A percentile compares a stretch with the other conserved stretches of the same genome.
Conservation (phyloP, 2,329 filamentous ascomycete genomes). For the Xylariaceae sp. region DNA sequence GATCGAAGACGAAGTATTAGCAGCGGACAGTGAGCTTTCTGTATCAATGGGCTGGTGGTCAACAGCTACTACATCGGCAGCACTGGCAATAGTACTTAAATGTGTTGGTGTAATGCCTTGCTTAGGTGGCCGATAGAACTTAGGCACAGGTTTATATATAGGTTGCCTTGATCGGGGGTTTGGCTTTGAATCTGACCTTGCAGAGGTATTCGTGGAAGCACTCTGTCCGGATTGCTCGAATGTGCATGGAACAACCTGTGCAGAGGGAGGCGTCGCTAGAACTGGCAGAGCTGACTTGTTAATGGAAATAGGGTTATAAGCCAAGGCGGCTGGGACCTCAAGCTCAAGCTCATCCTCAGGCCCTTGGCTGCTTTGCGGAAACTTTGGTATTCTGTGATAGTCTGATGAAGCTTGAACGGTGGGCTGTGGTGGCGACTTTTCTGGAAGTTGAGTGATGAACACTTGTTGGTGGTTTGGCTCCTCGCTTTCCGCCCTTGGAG, state of each 20-base stretch:
- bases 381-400: slow-evolving; percentile 16
- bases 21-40: slow-evolving; percentile 29
- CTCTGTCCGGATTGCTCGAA: slow-evolving; percentile 27
- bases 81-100: background rate
- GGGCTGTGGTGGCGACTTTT: slow-evolving; percentile 31
- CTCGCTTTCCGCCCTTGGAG: slow-evolving; percentile 11
- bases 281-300: slow-evolving; percentile 33
- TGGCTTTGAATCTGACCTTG: slow-evolving; percentile 5
- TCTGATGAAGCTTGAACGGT: slow-evolving; percentile 24
- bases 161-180: slow-evolving; percentile 10
- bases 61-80: background rate
- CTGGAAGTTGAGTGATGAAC: slow-evolving; percentile 37
- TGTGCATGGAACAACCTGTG: slow-evolving; percentile 42
- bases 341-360: slow-evolving; percentile 43
- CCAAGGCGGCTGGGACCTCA: slow-evolving; percentile 36
- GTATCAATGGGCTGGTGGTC: slow-evolving; percentile 1
- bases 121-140: slow-evolving; percentile 30
- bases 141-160: slow-evolving; percentile 21
- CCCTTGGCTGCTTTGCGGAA: slow-evolving; percentile 37
- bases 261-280: slow-evolving; percentile 42
- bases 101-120: slow-evolving; percentile 5
- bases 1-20: slow-evolving; percentile 33
- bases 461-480: slow-evolving; percentile 12
- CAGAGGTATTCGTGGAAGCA: slow-evolving; percentile 4
- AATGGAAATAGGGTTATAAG: slow-evolving; percentile 27